These are phyloP conservation scores for Leptographium radiaticola DNA, from an alignment of 2,329 filamentous ascomycete species.

Conservation along the genomic window DNA sequence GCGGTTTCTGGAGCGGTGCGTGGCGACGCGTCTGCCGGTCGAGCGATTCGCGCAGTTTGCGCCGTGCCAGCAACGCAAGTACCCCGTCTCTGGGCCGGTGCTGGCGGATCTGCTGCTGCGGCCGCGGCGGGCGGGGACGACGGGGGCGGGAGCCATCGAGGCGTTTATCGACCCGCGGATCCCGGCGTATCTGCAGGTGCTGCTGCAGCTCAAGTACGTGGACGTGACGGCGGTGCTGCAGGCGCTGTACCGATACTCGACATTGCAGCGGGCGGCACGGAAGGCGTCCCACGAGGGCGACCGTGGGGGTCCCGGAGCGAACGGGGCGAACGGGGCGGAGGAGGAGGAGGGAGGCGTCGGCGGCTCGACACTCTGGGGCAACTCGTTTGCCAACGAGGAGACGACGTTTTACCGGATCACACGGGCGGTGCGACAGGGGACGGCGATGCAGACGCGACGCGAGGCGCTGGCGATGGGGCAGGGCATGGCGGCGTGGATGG, in stretches of 20 bases:
- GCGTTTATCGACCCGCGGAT: conserved; percentile 46
- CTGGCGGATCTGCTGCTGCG: conserved; percentile 47
- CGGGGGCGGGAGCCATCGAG: conserved; percentile 8
- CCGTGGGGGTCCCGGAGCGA: too few relatives aligned
- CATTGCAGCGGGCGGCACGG: conserved; percentile 27
- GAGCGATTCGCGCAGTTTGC: conserved; percentile 40
- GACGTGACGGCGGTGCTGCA: conserved; percentile 41
- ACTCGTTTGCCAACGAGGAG: conserved; percentile 60
- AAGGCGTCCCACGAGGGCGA: background rate
- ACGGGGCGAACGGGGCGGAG: background rate
- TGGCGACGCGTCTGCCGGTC: conserved; percentile 36
- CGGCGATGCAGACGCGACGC: conserved; percentile 29
- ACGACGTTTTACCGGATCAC: conserved; percentile 87
- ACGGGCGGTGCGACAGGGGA: conserved; percentile 59
- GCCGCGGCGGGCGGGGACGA: conserved; percentile 22
- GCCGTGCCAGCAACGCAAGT: conserved; percentile 32
- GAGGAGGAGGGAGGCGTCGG: too few relatives aligned
- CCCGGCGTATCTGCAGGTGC: conserved; percentile 43
- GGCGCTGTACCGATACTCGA: conserved; percentile 44
- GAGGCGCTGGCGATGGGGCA: conserved; percentile 37
- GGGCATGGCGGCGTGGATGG: conserved; percentile 45
- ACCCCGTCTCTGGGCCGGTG: conserved; percentile 35
- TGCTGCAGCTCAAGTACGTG: conserved; percentile 37
- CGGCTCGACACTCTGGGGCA: conserved; percentile 31
- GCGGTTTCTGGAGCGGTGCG: conserved; percentile 36